phyloP scores from a whole-genome alignment of 768 basidiomycete genomes.

The Leucogyrophana mollusca region DNA sequence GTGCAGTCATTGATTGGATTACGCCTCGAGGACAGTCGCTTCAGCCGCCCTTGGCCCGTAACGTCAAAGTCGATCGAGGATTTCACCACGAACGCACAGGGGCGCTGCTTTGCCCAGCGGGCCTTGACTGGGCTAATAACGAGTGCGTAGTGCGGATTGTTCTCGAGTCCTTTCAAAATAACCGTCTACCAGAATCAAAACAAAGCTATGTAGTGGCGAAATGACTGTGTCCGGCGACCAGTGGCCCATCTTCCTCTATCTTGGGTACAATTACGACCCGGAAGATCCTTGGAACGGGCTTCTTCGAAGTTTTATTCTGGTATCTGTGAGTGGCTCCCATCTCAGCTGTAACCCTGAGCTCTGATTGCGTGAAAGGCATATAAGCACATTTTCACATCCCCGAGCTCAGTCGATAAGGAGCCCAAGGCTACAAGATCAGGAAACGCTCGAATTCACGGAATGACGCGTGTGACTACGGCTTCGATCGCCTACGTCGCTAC shows the following conservation, averaged over 20 bases:
- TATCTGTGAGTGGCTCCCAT: slow-evolving; percentile 12
- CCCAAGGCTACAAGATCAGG: slow-evolving; percentile 11
- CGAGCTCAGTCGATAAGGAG: slow-evolving; percentile 25
- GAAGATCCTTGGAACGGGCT: slow-evolving; percentile 20
- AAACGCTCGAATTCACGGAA: slow-evolving; percentile 14
- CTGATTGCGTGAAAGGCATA: slow-evolving; percentile 13
- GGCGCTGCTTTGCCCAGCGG: slow-evolving; percentile 16
- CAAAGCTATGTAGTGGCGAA: slow-evolving; percentile 6
- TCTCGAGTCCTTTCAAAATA: neutral
- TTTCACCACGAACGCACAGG: slow-evolving; percentile 17
- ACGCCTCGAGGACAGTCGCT: slow-evolving; percentile 11
- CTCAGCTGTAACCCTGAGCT: neutral
- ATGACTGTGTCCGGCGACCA: slow-evolving; percentile 11
- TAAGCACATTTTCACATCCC: slow-evolving; percentile 26
- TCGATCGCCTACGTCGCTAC: slow-evolving; percentile 22
- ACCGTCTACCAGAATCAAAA: neutral
- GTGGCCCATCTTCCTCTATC: slow-evolving; percentile 18
- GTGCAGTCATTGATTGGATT: slow-evolving; percentile 16
- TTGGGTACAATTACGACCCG: slow-evolving; percentile 9
- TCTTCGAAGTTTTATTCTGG: slow-evolving; percentile 18
- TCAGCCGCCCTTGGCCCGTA: slow-evolving; percentile 9
- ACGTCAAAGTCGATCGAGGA: slow-evolving; percentile 12
- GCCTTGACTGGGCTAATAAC: slow-evolving; percentile 14
- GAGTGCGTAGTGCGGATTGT: slow-evolving; percentile 7
- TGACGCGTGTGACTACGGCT: slow-evolving; percentile 11